phyloP scores from a whole-genome alignment of 2,329 filamentous ascomycete species.

The Polychaeton citri region DNA sequence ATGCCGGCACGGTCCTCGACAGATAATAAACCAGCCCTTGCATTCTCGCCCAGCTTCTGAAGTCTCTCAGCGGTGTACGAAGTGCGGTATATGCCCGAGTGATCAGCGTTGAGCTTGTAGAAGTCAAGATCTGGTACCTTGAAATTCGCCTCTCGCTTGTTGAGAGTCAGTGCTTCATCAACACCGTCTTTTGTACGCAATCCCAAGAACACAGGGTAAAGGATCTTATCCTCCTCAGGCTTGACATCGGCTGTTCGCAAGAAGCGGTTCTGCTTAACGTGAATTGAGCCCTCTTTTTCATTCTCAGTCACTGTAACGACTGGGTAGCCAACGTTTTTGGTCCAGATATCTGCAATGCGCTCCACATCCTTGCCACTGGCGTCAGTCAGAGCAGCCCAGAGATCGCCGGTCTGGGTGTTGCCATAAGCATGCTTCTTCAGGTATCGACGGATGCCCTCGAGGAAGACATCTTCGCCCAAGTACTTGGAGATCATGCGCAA shows the following conservation, averaged over 20 bases:
- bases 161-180: slow-evolving; percentile 60
- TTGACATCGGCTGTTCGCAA: slow-evolving; percentile 84
- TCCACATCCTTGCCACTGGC: slow-evolving; percentile 86
- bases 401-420: slow-evolving; percentile 80
- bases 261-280: slow-evolving; percentile 90
- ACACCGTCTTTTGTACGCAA: slow-evolving; percentile 74
- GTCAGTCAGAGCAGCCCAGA: slow-evolving; percentile 77
- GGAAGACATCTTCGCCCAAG: slow-evolving; percentile 80
- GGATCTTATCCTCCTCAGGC: slow-evolving; percentile 75
- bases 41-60: slow-evolving; percentile 74
- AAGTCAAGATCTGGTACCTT: slow-evolving; percentile 71
- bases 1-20: slow-evolving; percentile 91
- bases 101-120: slow-evolving; percentile 93
- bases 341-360: slow-evolving; percentile 90
- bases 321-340: slow-evolving; percentile 88
- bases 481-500: slow-evolving; percentile 96
- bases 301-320: slow-evolving; percentile 78
- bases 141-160: slow-evolving; percentile 61
- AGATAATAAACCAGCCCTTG: slow-evolving; percentile 63
- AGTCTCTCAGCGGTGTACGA: slow-evolving; percentile 75
- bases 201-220: slow-evolving; percentile 83
- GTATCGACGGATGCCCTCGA: slow-evolving; percentile 81
- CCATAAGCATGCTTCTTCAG: slow-evolving; percentile 95
- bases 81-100: slow-evolving; percentile 84
- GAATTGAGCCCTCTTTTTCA: slow-evolving; percentile 56